Percentiles rank a stretch among this genome's conserved stretches.
These are phyloP conservation scores for Castanea sativa DNA, from an alignment of 306 rosid genomes.

Conservation along the genomic window DNA sequence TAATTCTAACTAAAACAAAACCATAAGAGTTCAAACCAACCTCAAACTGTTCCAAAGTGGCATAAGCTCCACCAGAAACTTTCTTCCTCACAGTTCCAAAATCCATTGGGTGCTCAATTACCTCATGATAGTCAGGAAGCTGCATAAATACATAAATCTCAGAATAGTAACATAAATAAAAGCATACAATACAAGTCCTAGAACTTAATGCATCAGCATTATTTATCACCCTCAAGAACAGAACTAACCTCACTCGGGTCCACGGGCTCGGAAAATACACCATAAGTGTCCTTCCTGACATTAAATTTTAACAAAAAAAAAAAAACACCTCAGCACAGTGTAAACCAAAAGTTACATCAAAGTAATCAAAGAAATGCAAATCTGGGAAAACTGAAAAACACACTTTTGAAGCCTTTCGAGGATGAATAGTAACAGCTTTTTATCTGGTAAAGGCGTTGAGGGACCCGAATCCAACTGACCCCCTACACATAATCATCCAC, in stretches of 20 bases:
- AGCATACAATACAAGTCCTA: constrained; percentile 9
- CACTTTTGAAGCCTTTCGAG: constrained; percentile 74
- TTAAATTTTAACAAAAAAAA: not conserved
- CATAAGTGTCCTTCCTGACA: constrained; percentile 68
- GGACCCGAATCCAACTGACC: constrained; percentile 54
- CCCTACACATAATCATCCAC: constrained; percentile 36
- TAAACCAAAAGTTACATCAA: constrained; percentile 29
- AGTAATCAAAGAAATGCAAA: constrained; percentile 25
- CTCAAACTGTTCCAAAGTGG: constrained; percentile 63
- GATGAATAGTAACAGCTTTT: constrained; percentile 55
- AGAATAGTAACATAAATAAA: not conserved
- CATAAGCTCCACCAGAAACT: constrained; percentile 43
- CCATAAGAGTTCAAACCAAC: constrained; percentile 20
- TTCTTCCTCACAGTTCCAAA: constrained; percentile 62
- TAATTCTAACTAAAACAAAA: not conserved
- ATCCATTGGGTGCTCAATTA: constrained; percentile 67
- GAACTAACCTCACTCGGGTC: constrained; percentile 68
- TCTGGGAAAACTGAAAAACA: constrained; percentile 26
- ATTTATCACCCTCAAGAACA: not conserved
- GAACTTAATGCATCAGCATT: constrained; percentile 25
- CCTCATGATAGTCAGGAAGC: constrained; percentile 74
- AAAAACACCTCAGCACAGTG: constrained; percentile 25
- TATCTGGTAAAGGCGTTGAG: constrained; percentile 58
- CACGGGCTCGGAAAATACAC: constrained; percentile 69
- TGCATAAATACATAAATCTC: constrained; percentile 21